These are phyloP conservation scores for Ceratocystis ficicola DNA, from an alignment of 2,329 filamentous ascomycete genomes.

Conservation along the genomic window DNA sequence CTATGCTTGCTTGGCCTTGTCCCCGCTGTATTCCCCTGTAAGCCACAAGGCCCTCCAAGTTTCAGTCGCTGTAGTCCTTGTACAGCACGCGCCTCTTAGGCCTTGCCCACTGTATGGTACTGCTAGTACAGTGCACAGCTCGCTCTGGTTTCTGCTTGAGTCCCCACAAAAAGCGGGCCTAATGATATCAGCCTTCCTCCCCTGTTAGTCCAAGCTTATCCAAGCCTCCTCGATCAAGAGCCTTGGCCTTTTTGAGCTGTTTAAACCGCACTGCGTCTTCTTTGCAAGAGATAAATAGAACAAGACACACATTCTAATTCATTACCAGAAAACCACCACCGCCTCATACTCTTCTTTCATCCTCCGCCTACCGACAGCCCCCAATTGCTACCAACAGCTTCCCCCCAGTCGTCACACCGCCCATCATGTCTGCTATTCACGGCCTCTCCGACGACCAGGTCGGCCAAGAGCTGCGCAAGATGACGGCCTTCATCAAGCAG, in stretches of 20 bases:
- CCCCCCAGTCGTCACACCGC: neutral
- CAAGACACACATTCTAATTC: neutral
- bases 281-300: neutral
- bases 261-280: neutral
- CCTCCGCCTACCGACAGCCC: neutral
- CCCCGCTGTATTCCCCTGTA: too few relatives aligned
- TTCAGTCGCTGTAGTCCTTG: too few relatives aligned
- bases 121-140: too few relatives aligned
- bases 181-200: slow-evolving; percentile 10
- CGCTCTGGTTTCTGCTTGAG: neutral
- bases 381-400: neutral
- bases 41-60: too few relatives aligned
- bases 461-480: slow-evolving; percentile 96
- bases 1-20: neutral
- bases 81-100: too few relatives aligned
- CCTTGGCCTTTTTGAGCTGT: slow-evolving; percentile 9
- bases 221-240: neutral
- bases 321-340: neutral
- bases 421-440: slow-evolving; percentile 43
- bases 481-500: slow-evolving; percentile 99
- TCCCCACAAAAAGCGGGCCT: neutral
- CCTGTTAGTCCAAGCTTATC: neutral
- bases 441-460: slow-evolving; percentile 98
- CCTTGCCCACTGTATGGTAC: too few relatives aligned
- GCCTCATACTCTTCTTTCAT: neutral